Evolutionary conservation across 495 filamentous ascomycete species (phyloP).

Genomic region (Hypoxylon trugodes): DNA sequence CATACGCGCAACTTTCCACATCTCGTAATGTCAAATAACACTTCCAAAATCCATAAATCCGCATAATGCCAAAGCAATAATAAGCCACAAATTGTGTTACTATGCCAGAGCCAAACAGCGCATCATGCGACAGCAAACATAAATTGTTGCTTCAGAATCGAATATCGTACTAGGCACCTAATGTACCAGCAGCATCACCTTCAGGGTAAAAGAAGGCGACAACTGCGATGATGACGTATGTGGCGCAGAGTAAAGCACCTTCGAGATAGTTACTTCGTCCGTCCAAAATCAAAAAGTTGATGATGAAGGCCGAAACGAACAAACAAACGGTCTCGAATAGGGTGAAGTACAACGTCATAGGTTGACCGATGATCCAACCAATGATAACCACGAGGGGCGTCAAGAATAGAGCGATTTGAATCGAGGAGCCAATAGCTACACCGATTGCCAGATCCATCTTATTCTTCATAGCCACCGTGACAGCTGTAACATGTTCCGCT

Average conservation of each 20-base stretch:
- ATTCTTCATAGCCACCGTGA: constrained; percentile 89
- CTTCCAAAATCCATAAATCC: not conserved
- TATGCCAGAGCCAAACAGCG: constrained; percentile 1
- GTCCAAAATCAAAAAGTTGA: constrained; percentile 90
- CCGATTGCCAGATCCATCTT: constrained; percentile 97
- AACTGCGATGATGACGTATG: constrained; percentile 81
- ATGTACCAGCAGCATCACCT: constrained; percentile 55
- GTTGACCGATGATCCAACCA: constrained; percentile 83
- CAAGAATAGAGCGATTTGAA: constrained; percentile 90
- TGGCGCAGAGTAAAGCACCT: constrained; percentile 80
- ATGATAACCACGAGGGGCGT: constrained; percentile 88
- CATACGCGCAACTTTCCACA: not conserved
- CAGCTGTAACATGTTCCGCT: constrained; percentile 90
- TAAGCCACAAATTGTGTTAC: not conserved
- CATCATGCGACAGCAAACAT: not conserved
- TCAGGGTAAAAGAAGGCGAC: constrained; percentile 72
- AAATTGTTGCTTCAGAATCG: not conserved
- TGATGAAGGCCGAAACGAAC: constrained; percentile 86
- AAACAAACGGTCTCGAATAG: constrained; percentile 89
- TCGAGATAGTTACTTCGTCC: constrained; percentile 90
- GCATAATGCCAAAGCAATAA: constrained; percentile 2
- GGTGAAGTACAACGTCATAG: constrained; percentile 91
- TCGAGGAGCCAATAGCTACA: constrained; percentile 85
- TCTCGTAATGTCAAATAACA: not conserved
- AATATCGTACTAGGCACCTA: constrained; percentile 35